phyloP scores from a whole-genome alignment of 129 eudicot species.

The Kitagawia praeruptora region DNA sequence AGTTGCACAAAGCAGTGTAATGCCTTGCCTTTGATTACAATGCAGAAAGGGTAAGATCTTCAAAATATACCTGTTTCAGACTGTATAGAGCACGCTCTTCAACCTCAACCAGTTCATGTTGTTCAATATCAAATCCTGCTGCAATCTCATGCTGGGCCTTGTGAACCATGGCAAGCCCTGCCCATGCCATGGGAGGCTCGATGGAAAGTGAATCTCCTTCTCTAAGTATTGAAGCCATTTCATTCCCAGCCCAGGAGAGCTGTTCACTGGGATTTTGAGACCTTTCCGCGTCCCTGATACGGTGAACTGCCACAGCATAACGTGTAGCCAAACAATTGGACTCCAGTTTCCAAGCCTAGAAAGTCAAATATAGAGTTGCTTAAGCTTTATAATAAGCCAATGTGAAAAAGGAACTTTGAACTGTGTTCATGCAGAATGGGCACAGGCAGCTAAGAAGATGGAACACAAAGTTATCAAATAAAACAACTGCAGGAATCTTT shows the following conservation, averaged over 20 bases:
- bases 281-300: conserved; percentile 92
- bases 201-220: conserved; percentile 70
- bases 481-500: not conserved
- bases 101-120: conserved; percentile 62
- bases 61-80: conserved; percentile 62
- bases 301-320: conserved; percentile 84
- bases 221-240: conserved; percentile 82
- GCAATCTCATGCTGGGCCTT: conserved; percentile 94
- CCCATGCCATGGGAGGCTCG: conserved; percentile 89
- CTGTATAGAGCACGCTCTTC: conserved; percentile 71
- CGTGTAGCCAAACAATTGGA: conserved; percentile 91
- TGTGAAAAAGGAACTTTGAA: not conserved
- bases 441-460: not conserved
- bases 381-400: not conserved
- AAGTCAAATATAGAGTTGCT: conserved; percentile 4
- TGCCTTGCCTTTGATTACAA: not conserved
- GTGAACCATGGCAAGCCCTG: conserved; percentile 90
- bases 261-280: conserved; percentile 87
- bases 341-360: conserved; percentile 93
- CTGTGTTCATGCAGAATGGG: not conserved
- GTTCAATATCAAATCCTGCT: conserved; percentile 73
- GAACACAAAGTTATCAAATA: not conserved
- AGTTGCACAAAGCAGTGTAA: not conserved
- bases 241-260: conserved; percentile 97
- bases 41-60: not conserved